A percentile compares a stretch with the other conserved stretches of the same genome.
Conservation (phyloP, 352 stramenopile species). For the Phytophthora megakarya region DNA sequence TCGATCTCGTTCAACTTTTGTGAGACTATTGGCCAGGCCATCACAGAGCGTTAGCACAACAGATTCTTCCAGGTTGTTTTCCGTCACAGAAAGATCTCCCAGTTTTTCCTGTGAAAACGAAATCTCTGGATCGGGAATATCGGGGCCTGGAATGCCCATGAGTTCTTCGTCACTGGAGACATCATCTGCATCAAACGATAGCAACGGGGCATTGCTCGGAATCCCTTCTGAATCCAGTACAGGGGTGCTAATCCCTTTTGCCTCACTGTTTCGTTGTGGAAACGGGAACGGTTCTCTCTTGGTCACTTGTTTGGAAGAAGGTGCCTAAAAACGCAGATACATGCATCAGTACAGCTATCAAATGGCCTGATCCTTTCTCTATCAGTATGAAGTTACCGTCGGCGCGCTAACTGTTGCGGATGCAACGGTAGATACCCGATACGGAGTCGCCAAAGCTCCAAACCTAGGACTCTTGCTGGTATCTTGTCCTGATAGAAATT, state of each 20-base stretch:
- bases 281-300: constrained; percentile 32
- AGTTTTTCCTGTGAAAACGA: constrained; percentile 74
- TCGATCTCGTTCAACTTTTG: constrained; percentile 42
- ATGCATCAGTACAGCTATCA: not conserved
- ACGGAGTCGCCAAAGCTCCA: constrained; percentile 29
- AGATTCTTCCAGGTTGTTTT: constrained; percentile 42
- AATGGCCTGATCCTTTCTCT: not conserved
- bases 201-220: constrained; percentile 9
- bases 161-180: constrained; percentile 71
- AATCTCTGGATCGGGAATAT: constrained; percentile 54
- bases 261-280: constrained; percentile 21
- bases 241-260: constrained; percentile 28
- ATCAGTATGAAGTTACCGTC: not conserved
- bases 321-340: constrained; percentile 12
- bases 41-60: constrained; percentile 46
- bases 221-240: constrained; percentile 19
- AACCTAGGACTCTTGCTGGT: constrained; percentile 17
- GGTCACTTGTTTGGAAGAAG: constrained; percentile 32
- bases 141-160: constrained; percentile 41
- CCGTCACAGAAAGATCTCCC: constrained; percentile 65
- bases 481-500: constrained; percentile 26
- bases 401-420: constrained; percentile 25
- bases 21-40: constrained; percentile 49
- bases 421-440: constrained; percentile 4
- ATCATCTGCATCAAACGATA: constrained; percentile 28